A percentile compares a stretch with the other conserved stretches of the same genome.
Evolutionary conservation across 495 filamentous ascomycete genomes (phyloP).

Genomic region (Acidomyces sp.): DNA sequence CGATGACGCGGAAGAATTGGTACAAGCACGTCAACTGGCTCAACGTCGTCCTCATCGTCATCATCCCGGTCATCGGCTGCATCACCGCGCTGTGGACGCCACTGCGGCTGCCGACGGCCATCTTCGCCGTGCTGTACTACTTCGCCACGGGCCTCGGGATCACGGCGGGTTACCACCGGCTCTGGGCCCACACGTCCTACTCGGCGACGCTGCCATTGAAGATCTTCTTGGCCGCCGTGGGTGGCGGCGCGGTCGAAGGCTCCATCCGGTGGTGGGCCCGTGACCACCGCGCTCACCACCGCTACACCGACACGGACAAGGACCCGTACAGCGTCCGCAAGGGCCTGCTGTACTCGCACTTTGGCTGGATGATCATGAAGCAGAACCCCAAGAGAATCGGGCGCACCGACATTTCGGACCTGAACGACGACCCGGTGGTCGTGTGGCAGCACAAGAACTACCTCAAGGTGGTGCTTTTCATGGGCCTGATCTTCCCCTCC

Average conservation of each 20-base stretch:
- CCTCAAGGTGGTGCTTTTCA: conserved; percentile 73
- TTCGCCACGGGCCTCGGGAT: conserved; percentile 84
- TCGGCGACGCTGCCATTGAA: conserved; percentile 77
- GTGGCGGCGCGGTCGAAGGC: conserved; percentile 90
- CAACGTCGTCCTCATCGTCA: conserved; percentile 64
- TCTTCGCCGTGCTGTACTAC: conserved; percentile 80
- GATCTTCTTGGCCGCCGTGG: conserved; percentile 83
- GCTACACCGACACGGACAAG: conserved; percentile 98
- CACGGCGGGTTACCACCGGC: conserved; percentile 65
- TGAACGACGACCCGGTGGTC: conserved; percentile 91
- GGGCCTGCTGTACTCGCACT: conserved; percentile 89
- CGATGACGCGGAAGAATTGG: conserved; percentile 80
- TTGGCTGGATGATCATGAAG: conserved; percentile 57
- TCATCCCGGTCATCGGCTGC: conserved; percentile 65
- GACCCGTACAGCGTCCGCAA: conserved; percentile 98
- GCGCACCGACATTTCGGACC: conserved; percentile 89
- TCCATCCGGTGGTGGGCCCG: conserved; percentile 96
- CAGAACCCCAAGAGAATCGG: conserved; percentile 46
- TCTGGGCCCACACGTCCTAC: conserved; percentile 94
- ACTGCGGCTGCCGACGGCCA: conserved; percentile 56
- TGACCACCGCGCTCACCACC: conserved; percentile 93
- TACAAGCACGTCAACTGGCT: conserved; percentile 93
- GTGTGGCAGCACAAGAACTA: conserved; percentile 93
- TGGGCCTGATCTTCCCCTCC: conserved; percentile 76
- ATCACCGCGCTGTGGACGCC: conserved; percentile 73